phyloP scores from a whole-genome alignment of 495 filamentous ascomycete genomes.

The Lichina pygmaea region DNA sequence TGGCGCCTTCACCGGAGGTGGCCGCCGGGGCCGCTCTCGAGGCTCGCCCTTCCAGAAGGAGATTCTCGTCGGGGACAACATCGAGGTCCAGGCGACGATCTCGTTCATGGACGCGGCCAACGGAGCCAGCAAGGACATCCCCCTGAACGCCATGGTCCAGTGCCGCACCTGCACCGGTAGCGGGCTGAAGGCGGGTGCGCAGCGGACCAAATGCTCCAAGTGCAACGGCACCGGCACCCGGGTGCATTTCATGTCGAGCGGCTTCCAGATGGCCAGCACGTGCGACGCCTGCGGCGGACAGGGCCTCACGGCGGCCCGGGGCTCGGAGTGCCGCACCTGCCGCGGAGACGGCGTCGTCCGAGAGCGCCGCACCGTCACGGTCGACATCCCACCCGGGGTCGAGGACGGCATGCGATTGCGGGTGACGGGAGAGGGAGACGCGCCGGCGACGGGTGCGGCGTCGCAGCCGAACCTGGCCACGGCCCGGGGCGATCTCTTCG shows the following conservation, averaged over 20 bases:
- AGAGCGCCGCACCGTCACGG: slow-evolving; percentile 48
- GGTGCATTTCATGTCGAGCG: slow-evolving; percentile 68
- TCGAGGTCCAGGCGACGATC: slow-evolving; percentile 76
- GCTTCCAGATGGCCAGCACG: slow-evolving; percentile 85
- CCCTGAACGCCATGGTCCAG: slow-evolving; percentile 43
- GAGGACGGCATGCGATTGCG: slow-evolving; percentile 86
- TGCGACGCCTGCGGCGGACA: slow-evolving; percentile 56
- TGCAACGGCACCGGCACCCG: slow-evolving; percentile 72
- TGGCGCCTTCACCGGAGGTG: slow-evolving; percentile 37
- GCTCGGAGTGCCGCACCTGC: slow-evolving; percentile 56
- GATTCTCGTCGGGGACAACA: slow-evolving; percentile 66
- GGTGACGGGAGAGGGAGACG: slow-evolving; percentile 61
- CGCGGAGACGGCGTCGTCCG: slow-evolving; percentile 50
- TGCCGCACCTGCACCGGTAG: slow-evolving; percentile 62
- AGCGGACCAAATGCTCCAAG: slow-evolving; percentile 39
- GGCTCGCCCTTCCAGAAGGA: slow-evolving; percentile 40
- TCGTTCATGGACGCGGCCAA: slow-evolving; percentile 93
- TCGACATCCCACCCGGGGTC: slow-evolving; percentile 83
- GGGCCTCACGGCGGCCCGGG: slow-evolving; percentile 42
- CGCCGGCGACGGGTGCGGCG: slow-evolving; percentile 41
- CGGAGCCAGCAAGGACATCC: slow-evolving; percentile 53
- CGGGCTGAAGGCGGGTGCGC: slow-evolving; percentile 59
- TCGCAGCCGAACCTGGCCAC: slow-evolving; percentile 28
- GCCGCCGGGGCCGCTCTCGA: slow-evolving; percentile 16
- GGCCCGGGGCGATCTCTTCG: slow-evolving; percentile 59